These are phyloP conservation scores for Pittosporum tobira DNA, from an alignment of 129 eudicot species.

Conservation along the genomic window DNA sequence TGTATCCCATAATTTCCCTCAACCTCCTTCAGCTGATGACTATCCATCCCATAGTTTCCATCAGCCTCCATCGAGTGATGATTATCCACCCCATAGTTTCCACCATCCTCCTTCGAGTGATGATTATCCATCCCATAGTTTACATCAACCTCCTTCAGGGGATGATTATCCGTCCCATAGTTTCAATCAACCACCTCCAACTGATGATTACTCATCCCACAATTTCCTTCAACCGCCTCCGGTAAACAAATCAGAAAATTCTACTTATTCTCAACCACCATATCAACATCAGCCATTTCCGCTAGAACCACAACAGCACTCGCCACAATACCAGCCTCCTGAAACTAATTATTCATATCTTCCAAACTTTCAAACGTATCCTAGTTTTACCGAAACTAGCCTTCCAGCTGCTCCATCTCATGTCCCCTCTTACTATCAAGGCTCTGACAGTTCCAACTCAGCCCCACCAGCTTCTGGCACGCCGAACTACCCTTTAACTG, in stretches of 20 bases:
- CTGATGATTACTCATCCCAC: constrained; percentile 39
- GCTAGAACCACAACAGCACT: constrained; percentile 48
- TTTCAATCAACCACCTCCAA: constrained; percentile 25
- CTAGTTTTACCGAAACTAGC: constrained; percentile 70
- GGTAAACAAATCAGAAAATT: constrained; percentile 25
- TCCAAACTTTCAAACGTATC: constrained; percentile 89
- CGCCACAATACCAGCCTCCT: constrained; percentile 48
- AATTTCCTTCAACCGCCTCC: constrained; percentile 36
- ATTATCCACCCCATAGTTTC: too few relatives aligned
- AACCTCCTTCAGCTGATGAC: background rate
- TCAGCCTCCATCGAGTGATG: constrained; percentile 6
- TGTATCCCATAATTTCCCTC: too few relatives aligned
- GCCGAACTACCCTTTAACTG: constrained; percentile 30
- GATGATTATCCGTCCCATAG: constrained; percentile 18
- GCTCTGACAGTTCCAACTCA: constrained; percentile 42
- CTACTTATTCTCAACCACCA: constrained; percentile 30
- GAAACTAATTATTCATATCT: constrained; percentile 32
- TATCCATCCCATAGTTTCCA: too few relatives aligned
- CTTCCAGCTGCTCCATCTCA: constrained; percentile 74
- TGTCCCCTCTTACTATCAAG: constrained; percentile 58
- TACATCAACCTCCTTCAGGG: constrained; percentile 30
- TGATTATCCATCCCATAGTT: too few relatives aligned
- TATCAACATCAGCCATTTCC: constrained; percentile 46
- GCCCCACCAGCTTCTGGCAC: constrained; percentile 31
- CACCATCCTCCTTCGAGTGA: constrained; percentile 19